phyloP scores from a whole-genome alignment of 2,329 filamentous ascomycete species.

The Fusarium sp. region DNA sequence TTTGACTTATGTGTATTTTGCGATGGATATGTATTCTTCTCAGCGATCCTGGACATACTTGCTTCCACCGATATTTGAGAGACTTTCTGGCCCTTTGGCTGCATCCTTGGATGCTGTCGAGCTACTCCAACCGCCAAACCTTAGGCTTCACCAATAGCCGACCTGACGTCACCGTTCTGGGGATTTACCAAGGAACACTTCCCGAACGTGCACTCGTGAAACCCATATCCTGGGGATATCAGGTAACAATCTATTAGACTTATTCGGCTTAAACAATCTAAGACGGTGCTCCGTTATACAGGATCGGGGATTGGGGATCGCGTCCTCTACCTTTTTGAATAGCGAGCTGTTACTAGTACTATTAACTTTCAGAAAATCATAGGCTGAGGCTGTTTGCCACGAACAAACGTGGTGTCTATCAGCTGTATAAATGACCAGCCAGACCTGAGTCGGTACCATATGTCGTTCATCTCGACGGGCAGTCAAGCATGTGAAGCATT shows the following conservation, averaged over 20 bases:
- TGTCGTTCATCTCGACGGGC: background rate
- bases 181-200: constrained; percentile 15
- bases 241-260: background rate
- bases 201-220: constrained; percentile 10
- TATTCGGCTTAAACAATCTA: background rate
- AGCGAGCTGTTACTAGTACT: background rate
- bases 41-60: background rate
- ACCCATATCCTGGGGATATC: constrained; percentile 8
- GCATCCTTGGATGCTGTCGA: background rate
- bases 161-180: constrained; percentile 31
- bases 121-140: constrained; percentile 6
- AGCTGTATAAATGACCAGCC: background rate
- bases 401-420: background rate
- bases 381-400: background rate
- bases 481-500: background rate
- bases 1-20: background rate
- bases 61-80: background rate
- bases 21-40: background rate
- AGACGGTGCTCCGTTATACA: background rate
- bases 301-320: background rate
- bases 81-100: background rate
- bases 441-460: background rate
- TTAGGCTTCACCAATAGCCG: constrained; percentile 9
- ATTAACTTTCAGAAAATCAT: background rate
- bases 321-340: background rate